These are phyloP conservation scores for Cicer chorassanicum DNA, from an alignment of 306 rosid species.

Conservation along the genomic window DNA sequence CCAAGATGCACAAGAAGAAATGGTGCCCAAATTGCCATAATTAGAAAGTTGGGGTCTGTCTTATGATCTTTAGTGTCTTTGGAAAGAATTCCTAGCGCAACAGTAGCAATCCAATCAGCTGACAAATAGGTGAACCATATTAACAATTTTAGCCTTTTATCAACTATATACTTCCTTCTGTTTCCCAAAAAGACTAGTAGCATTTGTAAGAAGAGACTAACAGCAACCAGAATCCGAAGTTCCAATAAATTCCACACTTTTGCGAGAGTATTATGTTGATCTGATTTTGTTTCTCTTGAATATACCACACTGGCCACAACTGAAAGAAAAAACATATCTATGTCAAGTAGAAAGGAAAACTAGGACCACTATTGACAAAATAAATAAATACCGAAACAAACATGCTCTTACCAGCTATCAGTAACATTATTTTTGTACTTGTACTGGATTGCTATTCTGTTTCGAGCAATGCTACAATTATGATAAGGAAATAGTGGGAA, in stretches of 20 bases:
- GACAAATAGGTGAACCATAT: slow-evolving; percentile 48
- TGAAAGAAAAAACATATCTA: neutral
- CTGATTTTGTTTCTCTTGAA: neutral
- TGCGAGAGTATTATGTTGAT: neutral
- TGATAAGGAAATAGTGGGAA: too few species aligned
- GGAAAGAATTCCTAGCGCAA: slow-evolving; percentile 41
- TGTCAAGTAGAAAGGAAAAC: slow-evolving; percentile 4
- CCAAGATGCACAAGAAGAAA: slow-evolving; percentile 58
- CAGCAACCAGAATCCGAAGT: slow-evolving; percentile 35
- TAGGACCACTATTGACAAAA: neutral
- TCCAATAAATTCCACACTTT: slow-evolving; percentile 46
- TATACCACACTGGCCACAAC: neutral
- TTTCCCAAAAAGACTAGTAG: slow-evolving; percentile 42
- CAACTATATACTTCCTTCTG: slow-evolving; percentile 34
- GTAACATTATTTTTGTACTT: slow-evolving; percentile 4
- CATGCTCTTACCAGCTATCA: neutral
- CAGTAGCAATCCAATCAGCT: slow-evolving; percentile 49
- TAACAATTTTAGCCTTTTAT: neutral
- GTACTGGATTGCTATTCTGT: neutral
- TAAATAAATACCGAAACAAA: neutral
- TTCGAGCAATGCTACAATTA: neutral
- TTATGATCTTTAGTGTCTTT: slow-evolving; percentile 3
- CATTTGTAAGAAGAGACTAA: slow-evolving; percentile 47
- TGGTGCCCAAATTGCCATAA: slow-evolving; percentile 52
- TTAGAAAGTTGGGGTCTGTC: neutral